A percentile compares a stretch with the other conserved stretches of the same genome.
phyloP scores from a whole-genome alignment of 2,329 filamentous ascomycete species.

The Metarhizium brunneum region DNA sequence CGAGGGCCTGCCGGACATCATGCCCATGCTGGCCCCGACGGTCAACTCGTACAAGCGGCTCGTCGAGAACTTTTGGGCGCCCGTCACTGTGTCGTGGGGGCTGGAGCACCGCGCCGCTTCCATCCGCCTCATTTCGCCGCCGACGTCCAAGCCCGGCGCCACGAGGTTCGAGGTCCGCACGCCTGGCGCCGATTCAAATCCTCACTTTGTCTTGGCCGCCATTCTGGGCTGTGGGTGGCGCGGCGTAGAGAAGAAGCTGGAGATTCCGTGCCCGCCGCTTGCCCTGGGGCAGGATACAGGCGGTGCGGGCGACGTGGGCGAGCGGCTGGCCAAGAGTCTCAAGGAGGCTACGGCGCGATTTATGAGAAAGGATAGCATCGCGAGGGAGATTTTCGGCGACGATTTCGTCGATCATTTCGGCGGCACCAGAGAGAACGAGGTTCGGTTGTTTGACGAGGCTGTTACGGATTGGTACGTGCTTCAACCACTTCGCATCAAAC shows the following conservation, averaged over 20 bases:
- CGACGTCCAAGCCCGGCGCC: conserved; percentile 72
- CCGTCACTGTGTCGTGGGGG: conserved; percentile 95
- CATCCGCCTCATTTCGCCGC: conserved; percentile 81
- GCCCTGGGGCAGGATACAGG: conserved; percentile 80
- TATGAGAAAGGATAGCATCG: conserved; percentile 68
- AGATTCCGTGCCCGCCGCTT: conserved; percentile 72
- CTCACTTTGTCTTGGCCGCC: conserved; percentile 76
- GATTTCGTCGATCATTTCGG: conserved; percentile 94
- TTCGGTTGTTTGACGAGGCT: conserved; percentile 85
- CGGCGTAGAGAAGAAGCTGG: conserved; percentile 85
- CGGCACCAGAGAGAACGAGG: conserved; percentile 86
- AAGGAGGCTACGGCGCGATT: conserved; percentile 79
- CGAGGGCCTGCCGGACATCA: conserved; percentile 83
- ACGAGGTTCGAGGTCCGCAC: conserved; percentile 91
- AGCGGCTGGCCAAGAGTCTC: conserved; percentile 72
- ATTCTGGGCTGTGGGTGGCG: conserved; percentile 84
- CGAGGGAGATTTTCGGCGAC: conserved; percentile 89
- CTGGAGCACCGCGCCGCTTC: conserved; percentile 90
- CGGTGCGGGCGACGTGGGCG: conserved; percentile 58
- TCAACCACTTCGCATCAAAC: neutral
- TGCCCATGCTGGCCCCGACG: conserved; percentile 90
- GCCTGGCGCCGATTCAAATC: conserved; percentile 87
- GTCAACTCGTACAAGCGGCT: conserved; percentile 97
- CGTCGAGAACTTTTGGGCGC: conserved; percentile 98
- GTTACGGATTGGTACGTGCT: conserved; percentile 85